Evolutionary conservation across 2,329 filamentous ascomycete species (phyloP).

Genomic region (Colletotrichum sp.): DNA sequence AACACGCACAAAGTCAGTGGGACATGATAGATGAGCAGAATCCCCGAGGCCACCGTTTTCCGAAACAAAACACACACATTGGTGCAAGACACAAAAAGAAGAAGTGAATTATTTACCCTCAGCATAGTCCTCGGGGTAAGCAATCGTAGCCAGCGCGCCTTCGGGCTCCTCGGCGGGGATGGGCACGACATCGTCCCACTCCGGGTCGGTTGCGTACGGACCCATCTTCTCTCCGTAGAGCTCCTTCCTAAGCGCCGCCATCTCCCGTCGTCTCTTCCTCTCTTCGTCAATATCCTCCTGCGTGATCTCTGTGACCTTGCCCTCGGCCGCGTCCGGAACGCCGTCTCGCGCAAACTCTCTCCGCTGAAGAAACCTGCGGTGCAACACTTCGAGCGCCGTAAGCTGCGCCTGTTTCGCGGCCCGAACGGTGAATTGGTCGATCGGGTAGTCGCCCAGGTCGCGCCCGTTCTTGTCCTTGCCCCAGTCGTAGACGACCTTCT

Average conservation of each 20-base stretch:
- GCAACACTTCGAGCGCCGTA: conserved; percentile 47
- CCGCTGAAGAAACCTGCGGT: conserved; percentile 47
- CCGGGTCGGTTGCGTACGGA: conserved; percentile 69
- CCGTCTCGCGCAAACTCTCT: conserved; percentile 33
- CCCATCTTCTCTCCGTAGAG: conserved; percentile 57
- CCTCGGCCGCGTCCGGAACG: conserved; percentile 5
- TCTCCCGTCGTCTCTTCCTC: conserved; percentile 51
- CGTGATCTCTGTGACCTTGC: conserved; percentile 29
- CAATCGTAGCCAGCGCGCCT: conserved; percentile 87
- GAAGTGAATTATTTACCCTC: conserved; percentile 60
- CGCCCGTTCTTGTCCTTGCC: conserved; percentile 56
- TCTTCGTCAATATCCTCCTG: conserved; percentile 51
- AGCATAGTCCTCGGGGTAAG: conserved; percentile 87
- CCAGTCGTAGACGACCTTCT: conserved; percentile 45
- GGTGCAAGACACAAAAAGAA: not conserved
- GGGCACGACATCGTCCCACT: conserved; percentile 84
- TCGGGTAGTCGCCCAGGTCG: conserved; percentile 52
- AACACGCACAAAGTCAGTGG: not conserved
- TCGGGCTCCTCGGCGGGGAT: conserved; percentile 85
- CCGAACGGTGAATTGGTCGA: conserved; percentile 50
- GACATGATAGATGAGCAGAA: not conserved
- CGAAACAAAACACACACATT: not conserved
- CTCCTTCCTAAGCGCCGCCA: conserved; percentile 55
- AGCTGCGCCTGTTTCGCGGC: conserved; percentile 46
- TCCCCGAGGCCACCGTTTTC: not conserved